Evolutionary conservation across 2,329 filamentous ascomycete species (phyloP).

Genomic region (Cordyceps cateniannulata): DNA sequence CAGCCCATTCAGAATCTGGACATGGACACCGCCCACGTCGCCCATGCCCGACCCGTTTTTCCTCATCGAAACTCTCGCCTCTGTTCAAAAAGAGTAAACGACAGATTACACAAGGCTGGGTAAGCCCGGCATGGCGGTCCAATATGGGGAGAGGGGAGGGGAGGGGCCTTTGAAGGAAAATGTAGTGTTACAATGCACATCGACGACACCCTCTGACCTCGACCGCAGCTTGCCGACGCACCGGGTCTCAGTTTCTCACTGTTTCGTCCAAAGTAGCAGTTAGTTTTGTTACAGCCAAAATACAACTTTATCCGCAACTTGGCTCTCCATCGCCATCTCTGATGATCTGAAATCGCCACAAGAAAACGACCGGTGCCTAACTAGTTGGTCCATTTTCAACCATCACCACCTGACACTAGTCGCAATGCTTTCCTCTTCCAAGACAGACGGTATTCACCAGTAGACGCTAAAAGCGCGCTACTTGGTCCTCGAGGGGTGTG

Average conservation of each 20-base stretch:
- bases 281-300: neutral
- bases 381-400: neutral
- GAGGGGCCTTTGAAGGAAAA: neutral
- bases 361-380: too few species aligned
- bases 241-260: neutral
- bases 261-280: neutral
- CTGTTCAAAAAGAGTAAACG: neutral
- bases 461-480: constrained; percentile 2
- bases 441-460: neutral
- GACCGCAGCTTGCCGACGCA: neutral
- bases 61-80: neutral
- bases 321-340: neutral
- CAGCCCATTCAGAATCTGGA: constrained; percentile 1
- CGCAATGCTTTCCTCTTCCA: constrained; percentile 3
- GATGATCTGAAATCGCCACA: neutral
- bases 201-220: neutral
- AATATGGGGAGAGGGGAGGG: neutral
- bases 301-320: neutral
- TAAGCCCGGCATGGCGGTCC: neutral
- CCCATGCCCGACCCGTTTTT: neutral
- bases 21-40: neutral
- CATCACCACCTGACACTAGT: neutral
- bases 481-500: neutral
- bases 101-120: neutral
- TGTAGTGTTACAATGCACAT: neutral